These are phyloP conservation scores for Metschnikowia noctiluminum DNA, from an alignment of 805 yeast genomes.

Conservation along the genomic window DNA sequence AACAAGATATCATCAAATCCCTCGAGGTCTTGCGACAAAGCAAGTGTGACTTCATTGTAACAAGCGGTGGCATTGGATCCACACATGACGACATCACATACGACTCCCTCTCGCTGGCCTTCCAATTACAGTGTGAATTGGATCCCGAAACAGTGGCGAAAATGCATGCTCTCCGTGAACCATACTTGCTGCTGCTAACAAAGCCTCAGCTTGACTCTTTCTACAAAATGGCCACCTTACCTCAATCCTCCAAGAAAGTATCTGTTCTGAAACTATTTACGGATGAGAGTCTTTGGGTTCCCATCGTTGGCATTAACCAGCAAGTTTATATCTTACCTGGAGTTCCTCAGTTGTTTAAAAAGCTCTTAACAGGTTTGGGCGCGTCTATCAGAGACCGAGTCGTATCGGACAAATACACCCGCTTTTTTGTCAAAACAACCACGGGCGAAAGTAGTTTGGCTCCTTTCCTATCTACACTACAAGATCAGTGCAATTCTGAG, in stretches of 20 bases:
- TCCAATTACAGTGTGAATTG: slow-evolving; percentile 44
- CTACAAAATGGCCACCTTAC: slow-evolving; percentile 77
- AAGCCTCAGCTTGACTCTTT: slow-evolving; percentile 55
- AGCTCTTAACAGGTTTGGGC: slow-evolving; percentile 46
- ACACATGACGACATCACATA: slow-evolving; percentile 91
- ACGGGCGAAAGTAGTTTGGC: slow-evolving; percentile 68
- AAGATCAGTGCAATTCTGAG: slow-evolving; percentile 32
- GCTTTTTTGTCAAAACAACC: slow-evolving; percentile 61
- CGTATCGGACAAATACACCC: slow-evolving; percentile 20
- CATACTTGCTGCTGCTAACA: slow-evolving; percentile 29
- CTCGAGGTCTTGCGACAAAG: slow-evolving; percentile 42
- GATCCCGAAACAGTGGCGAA: slow-evolving; percentile 57
- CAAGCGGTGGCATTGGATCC: slow-evolving; percentile 78
- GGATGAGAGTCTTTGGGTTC: slow-evolving; percentile 72
- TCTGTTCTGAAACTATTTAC: slow-evolving; percentile 41
- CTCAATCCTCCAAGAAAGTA: slow-evolving; percentile 30
- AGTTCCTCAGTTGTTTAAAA: slow-evolving; percentile 69
- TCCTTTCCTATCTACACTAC: slow-evolving; percentile 53
- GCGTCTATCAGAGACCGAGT: slow-evolving; percentile 31
- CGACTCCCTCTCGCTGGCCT: slow-evolving; percentile 67
- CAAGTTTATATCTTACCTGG: slow-evolving; percentile 79
- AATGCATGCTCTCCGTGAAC: slow-evolving; percentile 51
- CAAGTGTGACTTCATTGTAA: slow-evolving; percentile 64
- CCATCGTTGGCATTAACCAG: slow-evolving; percentile 64
- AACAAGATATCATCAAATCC: slow-evolving; percentile 55